A percentile compares a stretch with the other conserved stretches of the same genome.
Evolutionary conservation across 495 filamentous ascomycete genomes (phyloP).

Genomic region (Aspergillus nanangensis): DNA sequence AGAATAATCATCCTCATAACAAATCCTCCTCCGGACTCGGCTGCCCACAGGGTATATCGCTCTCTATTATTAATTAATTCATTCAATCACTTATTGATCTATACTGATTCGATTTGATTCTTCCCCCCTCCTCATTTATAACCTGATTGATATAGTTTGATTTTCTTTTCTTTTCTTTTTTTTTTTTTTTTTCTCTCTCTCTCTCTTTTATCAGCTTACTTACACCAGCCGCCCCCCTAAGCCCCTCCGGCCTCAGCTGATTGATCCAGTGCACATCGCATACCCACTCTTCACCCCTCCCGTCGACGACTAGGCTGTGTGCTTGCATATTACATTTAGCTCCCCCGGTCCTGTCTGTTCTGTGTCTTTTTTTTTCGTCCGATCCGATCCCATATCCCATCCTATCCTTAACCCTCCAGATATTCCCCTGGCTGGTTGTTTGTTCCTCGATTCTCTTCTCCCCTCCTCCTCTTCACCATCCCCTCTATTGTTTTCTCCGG

Average conservation of each 20-base stretch:
- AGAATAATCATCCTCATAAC: background rate
- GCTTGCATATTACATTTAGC: constrained; percentile 24
- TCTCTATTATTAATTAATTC: no score
- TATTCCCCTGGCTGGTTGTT: no score
- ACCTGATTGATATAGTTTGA: no score
- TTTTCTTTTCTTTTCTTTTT: background rate
- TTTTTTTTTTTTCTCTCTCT: constrained; percentile 5
- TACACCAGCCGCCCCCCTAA: constrained; percentile 12
- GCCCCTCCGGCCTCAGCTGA: constrained; percentile 24
- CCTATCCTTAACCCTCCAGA: no score
- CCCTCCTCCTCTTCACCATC: constrained; percentile 5
- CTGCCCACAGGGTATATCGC: no score
- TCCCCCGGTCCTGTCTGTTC: constrained; percentile 15
- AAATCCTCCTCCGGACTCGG: no score
- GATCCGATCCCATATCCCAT: no score
- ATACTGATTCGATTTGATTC: no score
- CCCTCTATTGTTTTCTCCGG: constrained; percentile 12
- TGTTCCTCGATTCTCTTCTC: constrained; percentile 8
- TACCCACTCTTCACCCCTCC: constrained; percentile 15
- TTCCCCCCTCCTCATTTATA: background rate
- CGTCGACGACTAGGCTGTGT: constrained; percentile 17
- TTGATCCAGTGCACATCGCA: constrained; percentile 29
- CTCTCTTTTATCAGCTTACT: constrained; percentile 5
- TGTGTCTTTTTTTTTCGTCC: no score
- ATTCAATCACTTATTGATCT: no score